Conservation (phyloP, 176 grass and related monocot genomes). For the Bothriochloa decipiens region DNA sequence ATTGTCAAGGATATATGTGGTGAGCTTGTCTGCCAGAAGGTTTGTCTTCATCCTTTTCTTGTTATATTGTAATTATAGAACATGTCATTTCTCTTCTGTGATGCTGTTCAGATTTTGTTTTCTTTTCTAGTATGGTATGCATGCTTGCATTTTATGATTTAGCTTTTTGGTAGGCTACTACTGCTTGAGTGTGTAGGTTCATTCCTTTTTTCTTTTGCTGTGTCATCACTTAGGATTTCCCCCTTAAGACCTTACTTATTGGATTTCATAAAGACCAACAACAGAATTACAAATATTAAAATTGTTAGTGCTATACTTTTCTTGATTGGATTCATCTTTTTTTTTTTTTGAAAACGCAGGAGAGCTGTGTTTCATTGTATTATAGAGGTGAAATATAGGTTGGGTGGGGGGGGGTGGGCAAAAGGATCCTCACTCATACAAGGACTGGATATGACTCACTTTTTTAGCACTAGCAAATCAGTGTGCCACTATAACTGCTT, state of each 20-base stretch:
- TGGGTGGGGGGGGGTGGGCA: too few relatives aligned
- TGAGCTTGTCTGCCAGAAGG: constrained; percentile 92
- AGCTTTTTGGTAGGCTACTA: background rate
- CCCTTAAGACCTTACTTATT: constrained; percentile 10
- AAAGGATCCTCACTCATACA: too few relatives aligned
- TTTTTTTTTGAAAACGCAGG: too few relatives aligned
- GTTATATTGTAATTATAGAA: background rate
- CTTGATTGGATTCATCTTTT: background rate
- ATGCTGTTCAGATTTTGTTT: background rate
- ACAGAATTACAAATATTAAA: background rate
- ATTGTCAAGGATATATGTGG: constrained; percentile 99
- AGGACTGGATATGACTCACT: too few relatives aligned
- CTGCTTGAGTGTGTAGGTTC: constrained; percentile 1
- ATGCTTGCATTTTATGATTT: constrained; percentile 28
- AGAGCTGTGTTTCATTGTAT: too few relatives aligned
- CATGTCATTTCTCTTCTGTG: background rate
- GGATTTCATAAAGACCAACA: background rate
- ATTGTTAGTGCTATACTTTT: background rate
- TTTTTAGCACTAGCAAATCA: background rate
- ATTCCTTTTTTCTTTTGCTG: background rate
- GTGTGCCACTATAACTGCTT: constrained; percentile 3
- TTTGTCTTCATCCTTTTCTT: constrained; percentile 46
- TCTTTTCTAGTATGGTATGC: background rate
- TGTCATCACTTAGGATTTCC: background rate
- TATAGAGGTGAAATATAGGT: too few relatives aligned